Conservation (phyloP, 345 rosid species). For the Eucalyptus regnans region DNA sequence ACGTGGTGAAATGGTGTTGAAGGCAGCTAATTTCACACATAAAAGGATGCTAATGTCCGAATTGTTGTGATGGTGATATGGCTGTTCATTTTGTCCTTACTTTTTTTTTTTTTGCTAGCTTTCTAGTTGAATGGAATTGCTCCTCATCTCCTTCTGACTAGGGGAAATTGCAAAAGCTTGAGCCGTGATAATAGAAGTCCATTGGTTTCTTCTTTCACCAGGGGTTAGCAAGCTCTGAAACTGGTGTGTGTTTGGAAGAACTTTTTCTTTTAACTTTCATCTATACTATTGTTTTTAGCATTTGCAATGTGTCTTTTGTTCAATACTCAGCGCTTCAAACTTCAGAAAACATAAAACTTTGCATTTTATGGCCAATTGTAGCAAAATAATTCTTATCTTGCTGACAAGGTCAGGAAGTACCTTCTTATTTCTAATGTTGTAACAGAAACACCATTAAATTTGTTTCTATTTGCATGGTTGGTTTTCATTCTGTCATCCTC, state of each 20-base stretch:
- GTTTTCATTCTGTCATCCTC: no score
- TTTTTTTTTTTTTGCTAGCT: neutral
- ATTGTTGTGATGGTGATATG: neutral
- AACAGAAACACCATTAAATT: neutral
- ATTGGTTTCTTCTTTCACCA: neutral
- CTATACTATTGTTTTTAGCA: neutral
- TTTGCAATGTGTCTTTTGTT: neutral
- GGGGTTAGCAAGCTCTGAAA: fast-evolving
- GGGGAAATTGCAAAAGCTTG: neutral
- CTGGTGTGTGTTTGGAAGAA: neutral
- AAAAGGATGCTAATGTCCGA: neutral
- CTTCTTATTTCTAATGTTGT: neutral
- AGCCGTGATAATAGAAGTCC: neutral
- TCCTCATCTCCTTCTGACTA: neutral
- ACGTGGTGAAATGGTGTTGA: neutral
- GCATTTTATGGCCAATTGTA: neutral
- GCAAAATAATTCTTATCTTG: neutral
- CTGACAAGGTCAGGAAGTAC: neutral
- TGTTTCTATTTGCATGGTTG: no score
- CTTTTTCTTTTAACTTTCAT: neutral
- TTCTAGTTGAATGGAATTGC: neutral
- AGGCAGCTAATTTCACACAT: neutral
- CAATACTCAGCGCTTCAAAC: neutral
- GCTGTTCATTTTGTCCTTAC: neutral
- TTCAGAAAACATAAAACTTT: neutral